Percentiles rank a stretch among this genome's conserved stretches.
Evolutionary conservation across 148 eudicot genomes (phyloP).

Genomic region (Cornus florida): DNA sequence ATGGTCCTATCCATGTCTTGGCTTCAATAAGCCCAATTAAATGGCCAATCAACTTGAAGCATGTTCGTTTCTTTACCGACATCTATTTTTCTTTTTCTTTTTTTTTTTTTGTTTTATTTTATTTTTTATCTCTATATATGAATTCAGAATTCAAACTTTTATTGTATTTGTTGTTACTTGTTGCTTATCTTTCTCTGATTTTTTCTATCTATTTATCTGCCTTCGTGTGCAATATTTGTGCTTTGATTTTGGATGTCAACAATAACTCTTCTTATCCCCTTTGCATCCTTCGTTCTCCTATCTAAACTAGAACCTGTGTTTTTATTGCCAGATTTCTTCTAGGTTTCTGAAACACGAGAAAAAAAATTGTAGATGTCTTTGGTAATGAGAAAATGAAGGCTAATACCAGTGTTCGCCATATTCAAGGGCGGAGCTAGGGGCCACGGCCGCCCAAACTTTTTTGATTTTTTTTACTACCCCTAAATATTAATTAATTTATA

Average conservation of each 20-base stretch:
- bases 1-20: too few relatives aligned
- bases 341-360: slow-evolving; percentile 63
- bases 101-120: too few relatives aligned
- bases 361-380: slow-evolving; percentile 89
- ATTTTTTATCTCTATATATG: neutral
- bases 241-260: neutral
- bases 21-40: too few relatives aligned
- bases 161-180: neutral
- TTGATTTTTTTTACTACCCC: too few relatives aligned
- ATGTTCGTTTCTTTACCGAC: too few relatives aligned
- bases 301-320: neutral
- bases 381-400: slow-evolving; percentile 98
- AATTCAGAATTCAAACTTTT: neutral
- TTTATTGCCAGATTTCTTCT: slow-evolving; percentile 44
- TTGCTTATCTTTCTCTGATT: neutral
- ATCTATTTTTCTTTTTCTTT: too few relatives aligned
- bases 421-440: slow-evolving; percentile 2
- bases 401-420: slow-evolving; percentile 82
- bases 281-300: neutral
- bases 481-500: too few relatives aligned
- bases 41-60: too few relatives aligned
- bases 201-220: too few relatives aligned
- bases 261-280: neutral
- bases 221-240: neutral
- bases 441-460: too few relatives aligned